A percentile compares a stretch with the other conserved stretches of the same genome.
Conservation (phyloP, 495 filamentous ascomycete genomes). For the Daldinia bambusicola region DNA sequence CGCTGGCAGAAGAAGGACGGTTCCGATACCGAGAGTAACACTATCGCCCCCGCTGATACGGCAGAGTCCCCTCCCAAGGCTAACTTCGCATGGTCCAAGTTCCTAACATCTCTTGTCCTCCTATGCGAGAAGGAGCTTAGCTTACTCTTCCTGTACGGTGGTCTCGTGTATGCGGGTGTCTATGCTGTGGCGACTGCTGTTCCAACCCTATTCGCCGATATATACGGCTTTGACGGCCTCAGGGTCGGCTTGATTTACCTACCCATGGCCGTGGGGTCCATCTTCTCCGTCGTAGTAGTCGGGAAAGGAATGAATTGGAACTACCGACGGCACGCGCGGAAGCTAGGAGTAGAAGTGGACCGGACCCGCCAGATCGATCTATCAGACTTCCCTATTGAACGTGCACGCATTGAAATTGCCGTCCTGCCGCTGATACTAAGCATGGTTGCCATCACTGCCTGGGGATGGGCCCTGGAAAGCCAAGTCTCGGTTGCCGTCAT, state of each 20-base stretch:
- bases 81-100: slow-evolving; percentile 61
- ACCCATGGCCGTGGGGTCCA: slow-evolving; percentile 67
- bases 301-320: slow-evolving; percentile 66
- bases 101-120: slow-evolving; percentile 68
- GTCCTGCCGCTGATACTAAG: slow-evolving; percentile 59
- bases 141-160: slow-evolving; percentile 65
- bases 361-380: slow-evolving; percentile 63
- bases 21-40: slow-evolving; percentile 63
- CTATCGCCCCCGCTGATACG: slow-evolving; percentile 30
- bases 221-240: slow-evolving; percentile 67
- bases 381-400: slow-evolving; percentile 70
- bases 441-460: slow-evolving; percentile 56
- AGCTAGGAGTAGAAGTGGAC: slow-evolving; percentile 56
- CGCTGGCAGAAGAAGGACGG: slow-evolving; percentile 63
- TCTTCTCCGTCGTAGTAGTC: slow-evolving; percentile 64
- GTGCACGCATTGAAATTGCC: slow-evolving; percentile 66
- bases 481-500: slow-evolving; percentile 55
- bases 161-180: slow-evolving; percentile 66
- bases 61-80: slow-evolving; percentile 47
- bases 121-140: slow-evolving; percentile 69
- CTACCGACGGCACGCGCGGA: slow-evolving; percentile 57
- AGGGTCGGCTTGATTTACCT: slow-evolving; percentile 67
- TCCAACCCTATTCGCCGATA: slow-evolving; percentile 57
- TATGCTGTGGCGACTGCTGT: slow-evolving; percentile 62
- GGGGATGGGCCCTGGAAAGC: slow-evolving; percentile 63